Conservation (phyloP, 176 grass and related monocot genomes). For the Cenchrus americanus region DNA sequence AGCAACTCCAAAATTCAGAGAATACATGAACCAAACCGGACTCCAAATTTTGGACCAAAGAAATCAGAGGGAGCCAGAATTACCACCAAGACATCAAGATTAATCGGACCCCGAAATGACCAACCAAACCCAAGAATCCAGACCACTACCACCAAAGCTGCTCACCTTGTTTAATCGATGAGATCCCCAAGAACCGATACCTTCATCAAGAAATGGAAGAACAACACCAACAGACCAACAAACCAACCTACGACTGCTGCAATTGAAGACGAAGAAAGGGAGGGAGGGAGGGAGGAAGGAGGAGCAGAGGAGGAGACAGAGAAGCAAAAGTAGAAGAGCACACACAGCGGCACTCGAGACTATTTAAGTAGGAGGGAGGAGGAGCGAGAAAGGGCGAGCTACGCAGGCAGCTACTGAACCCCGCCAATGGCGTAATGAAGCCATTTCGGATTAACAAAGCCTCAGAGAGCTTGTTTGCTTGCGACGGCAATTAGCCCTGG, state of each 20-base stretch:
- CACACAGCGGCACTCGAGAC: slow-evolving; percentile 17
- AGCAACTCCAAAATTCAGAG: neutral
- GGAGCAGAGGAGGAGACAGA: slow-evolving; percentile 7
- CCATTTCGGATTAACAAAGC: slow-evolving; percentile 37
- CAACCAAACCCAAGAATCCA: neutral
- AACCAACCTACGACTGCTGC: neutral
- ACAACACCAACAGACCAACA: neutral
- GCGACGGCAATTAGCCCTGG: slow-evolving; percentile 42
- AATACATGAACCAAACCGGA: neutral
- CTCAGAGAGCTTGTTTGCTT: slow-evolving; percentile 48
- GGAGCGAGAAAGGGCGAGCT: slow-evolving; percentile 18
- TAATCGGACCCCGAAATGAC: neutral
- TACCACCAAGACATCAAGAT: neutral
- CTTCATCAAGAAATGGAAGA: slow-evolving; percentile 36
- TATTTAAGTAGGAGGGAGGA: slow-evolving; percentile 46
- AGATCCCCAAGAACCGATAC: neutral
- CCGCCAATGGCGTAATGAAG: slow-evolving; percentile 36
- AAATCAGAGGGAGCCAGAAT: neutral
- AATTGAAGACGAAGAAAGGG: slow-evolving; percentile 34
- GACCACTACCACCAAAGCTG: neutral
- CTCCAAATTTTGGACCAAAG: neutral
- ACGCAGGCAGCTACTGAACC: slow-evolving; percentile 48
- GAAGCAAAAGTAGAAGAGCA: slow-evolving; percentile 42
- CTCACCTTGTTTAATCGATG: slow-evolving; percentile 31
- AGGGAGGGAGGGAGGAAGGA: neutral